Base-by-base conservation (phyloP, 805 yeast species). In the Teunomyces kruisii region DNA sequence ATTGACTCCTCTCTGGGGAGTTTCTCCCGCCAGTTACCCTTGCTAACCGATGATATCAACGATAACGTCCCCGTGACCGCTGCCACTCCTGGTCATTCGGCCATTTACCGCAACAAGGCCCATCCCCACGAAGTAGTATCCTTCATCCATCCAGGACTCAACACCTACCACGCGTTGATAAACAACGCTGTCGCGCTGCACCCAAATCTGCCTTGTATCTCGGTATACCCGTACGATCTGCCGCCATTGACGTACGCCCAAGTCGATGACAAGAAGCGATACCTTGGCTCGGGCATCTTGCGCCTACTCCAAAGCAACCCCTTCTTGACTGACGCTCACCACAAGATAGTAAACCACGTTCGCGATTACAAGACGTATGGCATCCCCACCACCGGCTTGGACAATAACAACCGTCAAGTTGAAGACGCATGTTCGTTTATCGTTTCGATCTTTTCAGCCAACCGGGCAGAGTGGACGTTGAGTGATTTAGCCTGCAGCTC, bases 271-370 rank as follows among this genome's bases (percentile, higher is more conserved):
- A 65, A 80, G 46, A 72, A 79, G 41, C 62, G 65, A 32, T 54
- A 68, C 42, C 66, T 81, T 24, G 90, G 87, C 4, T 61, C 84
- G 9, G 90, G 88, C 74, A 40, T 56, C n/a, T 30, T 56, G 31
- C 44, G 45, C 24, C 22, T 43, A 29, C 78, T 80, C 27, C 50
- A 43, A 26, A 51, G 54, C 32, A 58, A 59, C 32, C 61, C 61
- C 3, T 62, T 47, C 41, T 45, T 47, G n/a, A 51, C 47, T 49
- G 59, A 61, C 48, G 44, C 63, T 44, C 61, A 71, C 59, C 14
- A 49, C 50, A 57, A 62, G 48, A 63, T 65, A 42, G 53, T 56
- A 28, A 49, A 53, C 39, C 75, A 72, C 43, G 43, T 47, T 6
- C 30, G 46, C 5, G 50, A 53, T 32, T 59, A 54, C 45, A 9